Conservation (phyloP, 176 grass and related monocot species). For the Pontederia paniculata region DNA sequence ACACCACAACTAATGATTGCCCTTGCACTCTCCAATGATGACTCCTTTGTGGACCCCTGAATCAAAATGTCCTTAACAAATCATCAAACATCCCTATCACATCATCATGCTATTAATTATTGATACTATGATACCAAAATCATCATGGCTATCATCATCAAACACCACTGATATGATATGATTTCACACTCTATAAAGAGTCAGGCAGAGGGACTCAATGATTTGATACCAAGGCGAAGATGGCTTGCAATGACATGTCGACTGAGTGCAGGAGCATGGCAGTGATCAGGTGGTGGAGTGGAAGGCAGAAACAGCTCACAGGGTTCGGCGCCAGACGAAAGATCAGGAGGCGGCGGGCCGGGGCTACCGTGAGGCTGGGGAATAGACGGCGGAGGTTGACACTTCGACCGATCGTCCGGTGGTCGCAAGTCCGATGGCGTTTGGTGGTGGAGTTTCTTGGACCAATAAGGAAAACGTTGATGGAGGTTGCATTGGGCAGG, state of each 20-base stretch:
- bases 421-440: constrained; percentile 5
- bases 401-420: background rate
- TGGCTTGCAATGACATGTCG: background rate
- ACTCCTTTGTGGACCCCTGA: background rate
- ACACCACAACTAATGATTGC: background rate
- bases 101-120: background rate
- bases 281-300: background rate
- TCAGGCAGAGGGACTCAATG: background rate
- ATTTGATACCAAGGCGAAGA: background rate
- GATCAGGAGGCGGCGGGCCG: background rate
- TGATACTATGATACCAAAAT: background rate
- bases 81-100: background rate
- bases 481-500: background rate
- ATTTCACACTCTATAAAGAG: background rate
- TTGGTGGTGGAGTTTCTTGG: constrained; percentile 3
- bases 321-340: background rate
- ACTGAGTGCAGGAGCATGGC: background rate
- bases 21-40: background rate
- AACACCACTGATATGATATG: background rate
- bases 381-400: background rate
- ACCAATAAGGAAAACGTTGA: constrained; percentile 5
- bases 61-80: background rate
- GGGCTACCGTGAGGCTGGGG: constrained; percentile 1
- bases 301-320: background rate
- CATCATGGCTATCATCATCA: constrained; percentile 1